Evolutionary conservation across 1,284 basidiomycete genomes (phyloP).

Genomic region (Dichomitus squalens): DNA sequence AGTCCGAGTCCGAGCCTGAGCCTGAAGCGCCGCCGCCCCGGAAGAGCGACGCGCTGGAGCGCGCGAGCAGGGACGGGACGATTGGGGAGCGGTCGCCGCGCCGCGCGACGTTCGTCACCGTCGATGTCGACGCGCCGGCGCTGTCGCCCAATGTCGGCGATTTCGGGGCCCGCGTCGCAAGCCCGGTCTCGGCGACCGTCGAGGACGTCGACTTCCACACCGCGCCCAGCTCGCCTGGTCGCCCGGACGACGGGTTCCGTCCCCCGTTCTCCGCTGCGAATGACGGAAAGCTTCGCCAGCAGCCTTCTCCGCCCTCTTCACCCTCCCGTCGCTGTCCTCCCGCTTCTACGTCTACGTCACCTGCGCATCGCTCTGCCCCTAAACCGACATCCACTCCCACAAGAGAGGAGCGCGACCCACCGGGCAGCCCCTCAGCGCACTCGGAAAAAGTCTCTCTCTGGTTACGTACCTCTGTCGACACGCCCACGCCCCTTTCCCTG

Average conservation of each 20-base stretch:
- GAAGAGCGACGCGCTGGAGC: constrained; percentile 10
- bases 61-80: constrained; percentile 13
- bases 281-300: not conserved
- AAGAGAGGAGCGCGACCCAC: constrained; percentile 5
- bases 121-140: constrained; percentile 6
- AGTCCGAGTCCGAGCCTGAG: not conserved
- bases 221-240: constrained; percentile 7
- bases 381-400: too few species aligned
- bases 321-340: not conserved
- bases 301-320: not conserved
- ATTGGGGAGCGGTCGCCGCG: constrained; percentile 10
- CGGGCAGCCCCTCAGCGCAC: constrained; percentile 19
- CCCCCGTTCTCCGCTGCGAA: not conserved
- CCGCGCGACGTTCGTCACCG: constrained; percentile 16
- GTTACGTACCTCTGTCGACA: constrained; percentile 19
- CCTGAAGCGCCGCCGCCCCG: not conserved
- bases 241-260: not conserved
- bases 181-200: constrained; percentile 6
- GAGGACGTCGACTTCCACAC: constrained; percentile 14
- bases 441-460: constrained; percentile 23
- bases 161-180: constrained; percentile 1
- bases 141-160: constrained; percentile 10
- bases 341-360: not conserved
- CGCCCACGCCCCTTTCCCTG: constrained; percentile 7
- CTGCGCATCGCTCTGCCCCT: not conserved